Evolutionary conservation across 2,329 filamentous ascomycete genomes (phyloP).

Genomic region (Catunica adiposa): DNA sequence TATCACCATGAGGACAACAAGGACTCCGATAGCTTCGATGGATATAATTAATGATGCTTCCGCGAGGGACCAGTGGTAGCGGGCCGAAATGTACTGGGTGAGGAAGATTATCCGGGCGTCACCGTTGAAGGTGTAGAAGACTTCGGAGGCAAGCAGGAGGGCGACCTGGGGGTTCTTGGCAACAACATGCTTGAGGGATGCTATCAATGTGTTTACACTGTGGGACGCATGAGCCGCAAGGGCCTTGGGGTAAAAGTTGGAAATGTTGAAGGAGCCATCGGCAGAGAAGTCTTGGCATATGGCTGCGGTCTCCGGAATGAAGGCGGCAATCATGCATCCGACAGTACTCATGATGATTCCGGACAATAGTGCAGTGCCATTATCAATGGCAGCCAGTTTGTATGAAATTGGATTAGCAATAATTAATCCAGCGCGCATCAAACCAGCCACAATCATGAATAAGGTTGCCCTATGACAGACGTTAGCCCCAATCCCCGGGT

Average conservation of each 20-base stretch:
- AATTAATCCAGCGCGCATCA: slow-evolving; percentile 7
- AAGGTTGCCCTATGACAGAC: slow-evolving; percentile 7
- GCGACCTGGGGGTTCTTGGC: slow-evolving; percentile 2
- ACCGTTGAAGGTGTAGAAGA: slow-evolving; percentile 1
- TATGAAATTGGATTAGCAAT: slow-evolving; percentile 15
- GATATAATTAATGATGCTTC: slow-evolving; percentile 3
- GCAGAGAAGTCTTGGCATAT: not conserved
- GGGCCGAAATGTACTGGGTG: slow-evolving; percentile 18
- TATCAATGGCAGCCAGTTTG: slow-evolving; percentile 10
- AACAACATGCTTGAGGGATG: not conserved
- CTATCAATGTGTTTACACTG: not conserved
- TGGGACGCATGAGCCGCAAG: not conserved
- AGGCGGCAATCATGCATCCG: not conserved
- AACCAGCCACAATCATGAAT: slow-evolving; percentile 10
- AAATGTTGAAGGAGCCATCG: not conserved
- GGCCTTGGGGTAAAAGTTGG: not conserved
- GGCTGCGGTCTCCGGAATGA: slow-evolving; percentile 13
- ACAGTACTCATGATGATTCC: slow-evolving; percentile 1
- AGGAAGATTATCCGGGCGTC: slow-evolving; percentile 12
- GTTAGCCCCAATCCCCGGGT: not conserved
- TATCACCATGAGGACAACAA: slow-evolving; percentile 1
- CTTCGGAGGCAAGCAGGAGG: slow-evolving; percentile 1
- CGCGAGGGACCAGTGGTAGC: slow-evolving; percentile 15
- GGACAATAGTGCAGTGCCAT: slow-evolving; percentile 6
- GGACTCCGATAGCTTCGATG: not conserved